Base-by-base conservation (phyloP, 306 rosid species). In the Crotalaria pallida region DNA sequence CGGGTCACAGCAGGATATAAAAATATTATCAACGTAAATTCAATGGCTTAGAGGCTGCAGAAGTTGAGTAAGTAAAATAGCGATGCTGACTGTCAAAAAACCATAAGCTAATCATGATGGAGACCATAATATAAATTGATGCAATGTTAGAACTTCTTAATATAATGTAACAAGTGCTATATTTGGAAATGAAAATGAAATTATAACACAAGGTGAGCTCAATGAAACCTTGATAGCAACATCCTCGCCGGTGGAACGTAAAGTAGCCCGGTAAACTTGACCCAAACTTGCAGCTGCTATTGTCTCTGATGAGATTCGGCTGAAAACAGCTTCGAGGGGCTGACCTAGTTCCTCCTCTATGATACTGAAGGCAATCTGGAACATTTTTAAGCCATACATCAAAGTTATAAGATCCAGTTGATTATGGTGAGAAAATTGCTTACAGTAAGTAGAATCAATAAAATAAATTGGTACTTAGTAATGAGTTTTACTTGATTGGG, bases 241-340 rank as follows among this genome's bases (percentile, higher is more conserved):
- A 41, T 94, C 99, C 86, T 91, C 91, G 57, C 97, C 95, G 52
- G 97, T 77, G 58, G 86, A 86, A 70, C 92, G 91, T 68, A 94
- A 86, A 49, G 99, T 91, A 80, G 97, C 99, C 47, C 96, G 85
- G 74, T 94, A 94, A 74, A 94, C 99, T 94, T 94, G 99, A 65
- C 99, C 99, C 84, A 94, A 84, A 84, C 99, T 94, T 53, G 99
- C 99, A 27, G 99, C 97, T 70, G 99, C 99, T 76, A 94, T 94
- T 36, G 99, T 94, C 86, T 29, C 81, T 56, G 99, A 83, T 36
- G 99, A 88, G 72, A 94, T 94, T 83, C 69, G 80, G 80, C 91
- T 94, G 87, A 94, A 91, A 75, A 91, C 83, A 67, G 92, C 88
- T 89, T 94, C 99, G 47, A 94, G 92, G 53, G 99, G 99, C 70